phyloP scores from a whole-genome alignment of 352 stramenopile species.

The Pseudoperonospora humuli region DNA sequence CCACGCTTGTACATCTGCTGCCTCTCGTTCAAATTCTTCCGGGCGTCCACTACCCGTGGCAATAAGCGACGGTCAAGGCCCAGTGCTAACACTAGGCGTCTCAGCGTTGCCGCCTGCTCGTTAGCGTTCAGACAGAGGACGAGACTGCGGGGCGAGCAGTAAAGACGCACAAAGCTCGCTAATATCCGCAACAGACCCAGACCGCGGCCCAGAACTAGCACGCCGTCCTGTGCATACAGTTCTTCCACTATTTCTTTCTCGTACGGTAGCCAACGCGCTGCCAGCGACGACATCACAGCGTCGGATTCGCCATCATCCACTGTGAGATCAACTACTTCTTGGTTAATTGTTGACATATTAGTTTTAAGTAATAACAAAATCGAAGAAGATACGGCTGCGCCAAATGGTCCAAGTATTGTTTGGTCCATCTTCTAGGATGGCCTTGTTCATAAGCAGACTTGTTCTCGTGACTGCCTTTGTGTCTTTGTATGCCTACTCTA shows the following conservation, averaged over 20 bases:
- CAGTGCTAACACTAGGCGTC: slow-evolving; percentile 79
- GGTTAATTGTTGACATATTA: too few species aligned
- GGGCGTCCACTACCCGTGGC: slow-evolving; percentile 78
- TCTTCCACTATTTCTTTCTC: slow-evolving; percentile 66
- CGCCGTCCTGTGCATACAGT: slow-evolving; percentile 75
- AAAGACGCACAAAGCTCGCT: slow-evolving; percentile 88
- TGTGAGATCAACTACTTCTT: slow-evolving; percentile 23
- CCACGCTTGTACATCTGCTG: slow-evolving; percentile 88
- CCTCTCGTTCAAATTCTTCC: slow-evolving; percentile 67
- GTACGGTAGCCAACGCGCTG: slow-evolving; percentile 60
- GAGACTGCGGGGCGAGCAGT: slow-evolving; percentile 69
- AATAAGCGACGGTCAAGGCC: slow-evolving; percentile 82
- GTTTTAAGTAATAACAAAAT: too few species aligned
- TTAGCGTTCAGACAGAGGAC: slow-evolving; percentile 92
- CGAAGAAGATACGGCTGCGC: too few species aligned
- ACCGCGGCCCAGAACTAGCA: slow-evolving; percentile 90
- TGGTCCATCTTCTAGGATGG: too few species aligned
- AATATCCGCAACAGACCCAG: slow-evolving; percentile 85
- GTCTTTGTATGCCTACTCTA: too few species aligned
- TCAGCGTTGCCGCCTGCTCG: slow-evolving; percentile 73
- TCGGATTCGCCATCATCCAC: slow-evolving; percentile 5
- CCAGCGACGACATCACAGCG: slow-evolving; percentile 12
- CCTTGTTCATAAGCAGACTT: too few species aligned
- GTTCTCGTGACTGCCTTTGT: too few species aligned
- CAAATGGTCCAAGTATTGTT: too few species aligned